phyloP scores from a whole-genome alignment of 768 basidiomycete species.

The Cystobasidium tubakii region DNA sequence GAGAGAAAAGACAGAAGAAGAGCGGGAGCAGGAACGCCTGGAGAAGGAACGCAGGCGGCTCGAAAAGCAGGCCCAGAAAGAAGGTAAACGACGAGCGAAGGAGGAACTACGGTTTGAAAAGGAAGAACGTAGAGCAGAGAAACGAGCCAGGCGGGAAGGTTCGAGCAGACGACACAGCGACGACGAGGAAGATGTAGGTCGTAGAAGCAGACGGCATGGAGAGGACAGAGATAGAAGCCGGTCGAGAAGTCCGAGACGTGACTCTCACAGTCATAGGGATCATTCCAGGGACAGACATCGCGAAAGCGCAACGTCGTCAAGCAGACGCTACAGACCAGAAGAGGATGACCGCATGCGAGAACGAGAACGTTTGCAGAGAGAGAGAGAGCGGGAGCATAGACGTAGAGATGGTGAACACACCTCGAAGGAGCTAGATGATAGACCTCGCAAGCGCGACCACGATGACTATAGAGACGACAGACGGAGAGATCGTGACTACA shows the following conservation, averaged over 20 bases:
- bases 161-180: conserved; percentile 5
- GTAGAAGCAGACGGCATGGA: conserved; percentile 7
- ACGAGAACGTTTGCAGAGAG: neutral
- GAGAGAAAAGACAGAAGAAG: conserved; percentile 46
- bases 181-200: neutral
- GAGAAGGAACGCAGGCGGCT: conserved; percentile 49
- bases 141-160: conserved; percentile 49
- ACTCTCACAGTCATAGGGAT: neutral
- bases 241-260: neutral
- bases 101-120: conserved; percentile 51
- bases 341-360: neutral
- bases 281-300: neutral
- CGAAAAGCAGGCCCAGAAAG: conserved; percentile 53
- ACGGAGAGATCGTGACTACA: neutral
- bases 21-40: conserved; percentile 40
- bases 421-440: neutral
- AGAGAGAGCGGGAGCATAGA: neutral
- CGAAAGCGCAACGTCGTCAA: neutral
- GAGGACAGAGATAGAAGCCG: neutral
- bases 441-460: neutral
- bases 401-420: neutral
- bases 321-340: neutral
- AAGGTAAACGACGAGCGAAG: conserved; percentile 55
- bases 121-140: conserved; percentile 55
- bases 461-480: conserved; percentile 6